phyloP scores from a whole-genome alignment of 768 basidiomycete genomes.

The Gloeopeniophorella convolvens region DNA sequence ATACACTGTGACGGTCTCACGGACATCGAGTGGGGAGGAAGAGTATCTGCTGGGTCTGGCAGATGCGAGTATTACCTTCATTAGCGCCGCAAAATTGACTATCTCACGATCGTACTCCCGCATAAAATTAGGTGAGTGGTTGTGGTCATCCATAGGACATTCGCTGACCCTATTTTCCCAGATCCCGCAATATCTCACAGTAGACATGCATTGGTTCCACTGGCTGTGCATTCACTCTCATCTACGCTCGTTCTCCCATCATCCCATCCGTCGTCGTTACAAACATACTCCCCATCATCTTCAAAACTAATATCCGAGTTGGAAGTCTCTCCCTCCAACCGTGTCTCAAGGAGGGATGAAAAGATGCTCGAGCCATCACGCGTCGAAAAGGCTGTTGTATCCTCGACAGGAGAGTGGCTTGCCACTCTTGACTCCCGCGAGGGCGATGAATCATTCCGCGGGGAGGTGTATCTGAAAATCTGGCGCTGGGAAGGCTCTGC shows the following conservation, averaged over 20 bases:
- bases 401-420: constrained; percentile 78
- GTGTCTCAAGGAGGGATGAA: constrained; percentile 76
- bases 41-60: constrained; percentile 80
- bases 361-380: constrained; percentile 66
- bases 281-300: constrained; percentile 73
- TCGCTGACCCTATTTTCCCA: constrained; percentile 15
- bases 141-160: constrained; percentile 9
- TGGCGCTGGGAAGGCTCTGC: constrained; percentile 78
- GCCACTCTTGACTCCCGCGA: constrained; percentile 79
- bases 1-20: constrained; percentile 55
- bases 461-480: constrained; percentile 78
- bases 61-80: constrained; percentile 75
- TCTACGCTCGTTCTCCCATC: constrained; percentile 82
- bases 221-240: constrained; percentile 69
- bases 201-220: constrained; percentile 43
- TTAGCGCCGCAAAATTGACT: constrained; percentile 66
- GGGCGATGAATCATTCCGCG: constrained; percentile 56
- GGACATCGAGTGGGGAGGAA: constrained; percentile 52
- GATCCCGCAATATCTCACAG: constrained; percentile 33
- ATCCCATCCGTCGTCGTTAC: constrained; percentile 92
- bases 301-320: constrained; percentile 76
- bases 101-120: constrained; percentile 67
- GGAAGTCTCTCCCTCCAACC: constrained; percentile 91
- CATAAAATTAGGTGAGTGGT: constrained; percentile 63
- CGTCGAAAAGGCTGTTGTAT: constrained; percentile 65